phyloP scores from a whole-genome alignment of 2,329 filamentous ascomycete species.

The Cordyceps pruinosa region DNA sequence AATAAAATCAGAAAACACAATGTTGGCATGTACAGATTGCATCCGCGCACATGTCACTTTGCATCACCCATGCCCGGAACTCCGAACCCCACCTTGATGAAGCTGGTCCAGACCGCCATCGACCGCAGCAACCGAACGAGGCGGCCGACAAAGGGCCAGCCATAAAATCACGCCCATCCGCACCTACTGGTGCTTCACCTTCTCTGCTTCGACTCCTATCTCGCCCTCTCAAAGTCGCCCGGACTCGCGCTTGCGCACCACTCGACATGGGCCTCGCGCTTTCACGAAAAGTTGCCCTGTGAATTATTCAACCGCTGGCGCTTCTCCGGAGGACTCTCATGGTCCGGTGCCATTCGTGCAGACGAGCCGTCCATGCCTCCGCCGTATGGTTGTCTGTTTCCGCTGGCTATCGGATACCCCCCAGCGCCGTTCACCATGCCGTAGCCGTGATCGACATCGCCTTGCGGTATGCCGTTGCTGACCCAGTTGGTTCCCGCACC shows the following conservation, averaged over 20 bases:
- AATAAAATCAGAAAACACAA: not conserved
- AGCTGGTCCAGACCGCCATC: constrained; percentile 23
- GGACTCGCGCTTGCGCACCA: no score
- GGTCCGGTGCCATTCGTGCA: constrained; percentile 23
- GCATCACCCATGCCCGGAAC: constrained; percentile 9
- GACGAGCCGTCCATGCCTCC: constrained; percentile 17
- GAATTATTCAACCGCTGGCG: constrained; percentile 43
- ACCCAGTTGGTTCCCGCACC: constrained; percentile 27
- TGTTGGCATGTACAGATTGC: not conserved
- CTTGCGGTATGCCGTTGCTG: constrained; percentile 10
- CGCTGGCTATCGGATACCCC: constrained; percentile 30
- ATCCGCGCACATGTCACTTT: constrained; percentile 5
- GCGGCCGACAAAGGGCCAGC: not conserved
- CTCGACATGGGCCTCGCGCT: not conserved
- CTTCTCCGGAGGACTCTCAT: constrained; percentile 44
- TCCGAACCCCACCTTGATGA: constrained; percentile 15
- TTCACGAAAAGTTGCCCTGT: constrained; percentile 34
- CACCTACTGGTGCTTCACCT: not conserved
- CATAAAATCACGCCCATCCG: constrained; percentile 6
- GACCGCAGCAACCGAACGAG: constrained; percentile 14
- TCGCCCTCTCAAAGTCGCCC: no score
- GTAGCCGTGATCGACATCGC: constrained; percentile 39
- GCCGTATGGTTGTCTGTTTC: constrained; percentile 15
- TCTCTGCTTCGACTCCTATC: not conserved
- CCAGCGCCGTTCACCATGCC: constrained; percentile 37